Percentiles rank a stretch among this genome's conserved stretches.
phyloP scores from a whole-genome alignment of 331 rosid species.

The Pyracantha coccinea region DNA sequence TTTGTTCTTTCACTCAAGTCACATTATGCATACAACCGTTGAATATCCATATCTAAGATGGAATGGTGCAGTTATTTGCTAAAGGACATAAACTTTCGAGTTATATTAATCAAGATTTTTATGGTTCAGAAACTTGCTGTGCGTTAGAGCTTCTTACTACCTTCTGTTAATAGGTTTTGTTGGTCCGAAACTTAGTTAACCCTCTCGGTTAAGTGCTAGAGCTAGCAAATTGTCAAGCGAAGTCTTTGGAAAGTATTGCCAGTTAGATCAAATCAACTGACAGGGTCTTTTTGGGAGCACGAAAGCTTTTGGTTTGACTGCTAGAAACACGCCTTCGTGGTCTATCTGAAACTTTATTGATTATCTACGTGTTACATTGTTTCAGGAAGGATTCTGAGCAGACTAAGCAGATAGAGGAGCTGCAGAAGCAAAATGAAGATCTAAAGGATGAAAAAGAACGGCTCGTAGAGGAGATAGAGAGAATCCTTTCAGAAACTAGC shows the following conservation, averaged over 20 bases:
- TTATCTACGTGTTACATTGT: neutral
- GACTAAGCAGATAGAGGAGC: constrained; percentile 92
- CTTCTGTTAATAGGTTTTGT: neutral
- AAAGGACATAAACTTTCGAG: neutral
- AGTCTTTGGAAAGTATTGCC: neutral
- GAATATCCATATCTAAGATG: neutral
- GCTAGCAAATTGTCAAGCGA: neutral
- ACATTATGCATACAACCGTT: neutral
- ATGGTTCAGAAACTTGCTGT: neutral
- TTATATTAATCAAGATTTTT: too few relatives aligned
- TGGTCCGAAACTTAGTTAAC: neutral
- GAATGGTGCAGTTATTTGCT: neutral
- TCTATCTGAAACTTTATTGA: neutral
- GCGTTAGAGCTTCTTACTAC: neutral
- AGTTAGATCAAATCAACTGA: neutral
- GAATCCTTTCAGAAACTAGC: constrained; percentile 54
- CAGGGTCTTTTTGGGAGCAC: neutral
- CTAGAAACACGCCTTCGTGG: neutral
- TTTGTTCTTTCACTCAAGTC: neutral
- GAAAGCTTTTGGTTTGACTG: neutral
- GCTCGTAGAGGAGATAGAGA: constrained; percentile 76
- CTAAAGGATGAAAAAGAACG: constrained; percentile 74
- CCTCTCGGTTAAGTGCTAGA: neutral
- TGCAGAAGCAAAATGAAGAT: constrained; percentile 85
- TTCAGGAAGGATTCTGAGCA: constrained; percentile 97